Evolutionary conservation across 106 monocot genomes (phyloP), one percentile per base, ranked within the genome.

Genomic region (Allium fistulosum): DNA sequence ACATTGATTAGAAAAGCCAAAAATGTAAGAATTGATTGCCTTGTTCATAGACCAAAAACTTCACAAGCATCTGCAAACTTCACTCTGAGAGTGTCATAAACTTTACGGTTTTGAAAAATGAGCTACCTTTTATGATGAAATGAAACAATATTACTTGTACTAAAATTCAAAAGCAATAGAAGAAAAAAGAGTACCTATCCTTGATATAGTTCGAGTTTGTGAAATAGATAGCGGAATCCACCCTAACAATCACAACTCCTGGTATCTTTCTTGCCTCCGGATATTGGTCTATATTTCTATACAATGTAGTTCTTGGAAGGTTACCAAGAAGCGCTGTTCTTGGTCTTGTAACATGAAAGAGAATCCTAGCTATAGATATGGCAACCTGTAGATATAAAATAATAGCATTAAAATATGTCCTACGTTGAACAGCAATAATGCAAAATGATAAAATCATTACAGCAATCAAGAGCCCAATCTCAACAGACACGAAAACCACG

Each of bases 381-480:
- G 66, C n/a, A 17, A 85, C 78, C 85, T 85, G 18, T 26, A 51
- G 1, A 15, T n/a, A 55, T 48, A 11, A 8, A 46, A 10, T 69
- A 1, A 7, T 8, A 16, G 4, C 15, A 12, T 15, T 15, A 55
- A 3, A 55, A 37, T 37, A 37, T 37, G 37, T 37, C 37, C 37
- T 2, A 55, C 3, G 16, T 48, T 18, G 1, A 58, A 7, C 9
- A 10, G 48, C 13, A 56, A 47, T 58, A 9, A 26, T 47, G 13
- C 10, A 57, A 53, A 59, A n/a, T 18, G 46, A 61, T 13, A 52
- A 52, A 52, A 67, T 26, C 10, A 79, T 76, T 72, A 94, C 94
- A n/a, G 94, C 82, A 75, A 94, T 74, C 37, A 94, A 61, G 46
- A 94, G 87, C 22, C 94, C 94, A 76, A 90, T 83, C 75, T 94